These are phyloP conservation scores for Yamadazyma philogaea DNA, from an alignment of 805 yeast species.

Conservation along the genomic window DNA sequence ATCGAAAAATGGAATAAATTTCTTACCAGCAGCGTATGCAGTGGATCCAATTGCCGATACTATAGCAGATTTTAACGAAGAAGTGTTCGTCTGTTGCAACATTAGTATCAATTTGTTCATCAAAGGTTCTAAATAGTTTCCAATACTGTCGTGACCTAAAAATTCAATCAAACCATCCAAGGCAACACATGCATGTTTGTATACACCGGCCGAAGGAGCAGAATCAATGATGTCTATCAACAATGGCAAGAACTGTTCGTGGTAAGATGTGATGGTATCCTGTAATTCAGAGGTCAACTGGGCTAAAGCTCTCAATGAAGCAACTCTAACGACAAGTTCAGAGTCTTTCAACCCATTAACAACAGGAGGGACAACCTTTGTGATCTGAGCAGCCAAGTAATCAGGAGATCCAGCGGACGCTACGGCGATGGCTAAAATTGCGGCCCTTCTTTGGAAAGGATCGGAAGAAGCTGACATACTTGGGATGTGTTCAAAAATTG, in stretches of 20 bases:
- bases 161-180: constrained; percentile 90
- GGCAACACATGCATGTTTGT: constrained; percentile 87
- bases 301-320: constrained; percentile 79
- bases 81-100: constrained; percentile 71
- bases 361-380: constrained; percentile 68
- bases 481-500: constrained; percentile 65
- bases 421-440: constrained; percentile 73
- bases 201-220: constrained; percentile 77
- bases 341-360: constrained; percentile 74
- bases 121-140: constrained; percentile 77
- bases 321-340: constrained; percentile 72
- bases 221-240: constrained; percentile 84
- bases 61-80: constrained; percentile 72
- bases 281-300: constrained; percentile 81
- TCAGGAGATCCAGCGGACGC: constrained; percentile 95
- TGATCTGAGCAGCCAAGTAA: constrained; percentile 71
- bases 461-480: constrained; percentile 55
- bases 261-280: constrained; percentile 79
- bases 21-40: constrained; percentile 90
- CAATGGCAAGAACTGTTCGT: constrained; percentile 77
- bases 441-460: constrained; percentile 82
- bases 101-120: constrained; percentile 85
- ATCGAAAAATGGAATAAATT: constrained; percentile 82
- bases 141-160: constrained; percentile 82
- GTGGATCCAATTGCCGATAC: constrained; percentile 97